Percentiles rank a stretch among this genome's conserved stretches.
Evolutionary conservation across 495 filamentous ascomycete species (phyloP).

Genomic region (Penicillium chermesinum): DNA sequence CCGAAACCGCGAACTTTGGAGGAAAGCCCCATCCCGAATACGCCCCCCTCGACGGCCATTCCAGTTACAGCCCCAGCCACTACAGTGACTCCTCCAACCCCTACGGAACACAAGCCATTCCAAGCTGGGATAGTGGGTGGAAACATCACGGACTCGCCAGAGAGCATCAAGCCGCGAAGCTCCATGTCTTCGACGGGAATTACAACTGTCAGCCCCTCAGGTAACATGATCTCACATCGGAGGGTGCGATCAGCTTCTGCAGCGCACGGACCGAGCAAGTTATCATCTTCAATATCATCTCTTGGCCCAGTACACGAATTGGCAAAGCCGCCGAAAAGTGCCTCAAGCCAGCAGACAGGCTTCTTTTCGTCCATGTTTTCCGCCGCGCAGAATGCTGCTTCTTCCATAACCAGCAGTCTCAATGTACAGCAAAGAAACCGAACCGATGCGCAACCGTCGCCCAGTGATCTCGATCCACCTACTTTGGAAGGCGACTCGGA

Average conservation of each 20-base stretch:
- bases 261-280: slow-evolving; percentile 73
- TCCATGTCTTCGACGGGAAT: slow-evolving; percentile 25
- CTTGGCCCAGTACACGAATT: slow-evolving; percentile 65
- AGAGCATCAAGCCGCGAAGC: slow-evolving; percentile 28
- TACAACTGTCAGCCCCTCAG: slow-evolving; percentile 47
- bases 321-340: slow-evolving; percentile 41
- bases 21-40: slow-evolving; percentile 32
- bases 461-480: slow-evolving; percentile 23
- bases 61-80: slow-evolving; percentile 42
- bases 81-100: slow-evolving; percentile 53
- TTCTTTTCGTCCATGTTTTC: slow-evolving; percentile 95
- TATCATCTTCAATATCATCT: slow-evolving; percentile 73
- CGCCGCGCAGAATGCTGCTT: slow-evolving; percentile 92
- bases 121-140: slow-evolving; percentile 19
- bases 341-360: slow-evolving; percentile 47
- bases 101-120: slow-evolving; percentile 29
- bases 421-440: slow-evolving; percentile 49
- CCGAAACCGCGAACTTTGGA: slow-evolving; percentile 21
- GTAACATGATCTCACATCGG: slow-evolving; percentile 73
- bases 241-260: slow-evolving; percentile 62
- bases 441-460: slow-evolving; percentile 21
- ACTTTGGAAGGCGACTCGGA: slow-evolving; percentile 19
- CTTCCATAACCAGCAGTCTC: slow-evolving; percentile 73
- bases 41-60: slow-evolving; percentile 40
- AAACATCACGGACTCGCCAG: slow-evolving; percentile 32